phyloP scores from a whole-genome alignment of 2,329 filamentous ascomycete species.

The Alternaria arbusti region DNA sequence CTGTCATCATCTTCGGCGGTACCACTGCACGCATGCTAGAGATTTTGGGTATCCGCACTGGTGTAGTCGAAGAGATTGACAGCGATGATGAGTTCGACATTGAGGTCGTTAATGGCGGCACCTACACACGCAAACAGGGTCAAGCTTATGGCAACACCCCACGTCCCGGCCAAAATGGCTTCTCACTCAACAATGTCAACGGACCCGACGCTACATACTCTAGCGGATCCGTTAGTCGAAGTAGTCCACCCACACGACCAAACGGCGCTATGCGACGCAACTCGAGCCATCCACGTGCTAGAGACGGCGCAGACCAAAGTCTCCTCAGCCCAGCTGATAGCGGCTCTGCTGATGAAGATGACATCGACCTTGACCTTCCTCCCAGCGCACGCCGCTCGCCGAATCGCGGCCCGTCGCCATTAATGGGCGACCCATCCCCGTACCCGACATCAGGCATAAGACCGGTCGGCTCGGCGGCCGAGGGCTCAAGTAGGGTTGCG shows the following conservation, averaged over 20 bases:
- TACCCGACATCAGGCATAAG: constrained; percentile 51
- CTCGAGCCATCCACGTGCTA: constrained; percentile 56
- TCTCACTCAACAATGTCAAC: constrained; percentile 59
- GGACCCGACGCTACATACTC: constrained; percentile 64
- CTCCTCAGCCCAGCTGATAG: constrained; percentile 59
- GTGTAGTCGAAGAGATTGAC: constrained; percentile 95
- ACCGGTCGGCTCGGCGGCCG: constrained; percentile 21
- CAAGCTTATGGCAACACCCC: constrained; percentile 79
- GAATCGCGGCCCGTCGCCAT: constrained; percentile 42
- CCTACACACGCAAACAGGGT: constrained; percentile 81
- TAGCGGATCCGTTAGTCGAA: constrained; percentile 61
- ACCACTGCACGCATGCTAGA: constrained; percentile 98
- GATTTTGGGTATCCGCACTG: constrained; percentile 94
- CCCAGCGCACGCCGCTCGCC: constrained; percentile 61
- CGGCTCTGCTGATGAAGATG: constrained; percentile 60
- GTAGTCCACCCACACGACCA: constrained; percentile 53
- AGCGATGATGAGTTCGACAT: constrained; percentile 99
- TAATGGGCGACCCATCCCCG: constrained; percentile 27
- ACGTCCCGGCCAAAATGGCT: constrained; percentile 61
- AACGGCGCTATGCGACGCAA: constrained; percentile 58
- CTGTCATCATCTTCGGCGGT: constrained; percentile 97
- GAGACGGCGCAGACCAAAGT: constrained; percentile 60
- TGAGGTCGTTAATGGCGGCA: constrained; percentile 70
- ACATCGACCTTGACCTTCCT: constrained; percentile 65
- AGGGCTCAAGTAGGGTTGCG: constrained; percentile 51